phyloP scores from a whole-genome alignment of 108 stramenopile genomes.

The Parietichytrium sp. region DNA sequence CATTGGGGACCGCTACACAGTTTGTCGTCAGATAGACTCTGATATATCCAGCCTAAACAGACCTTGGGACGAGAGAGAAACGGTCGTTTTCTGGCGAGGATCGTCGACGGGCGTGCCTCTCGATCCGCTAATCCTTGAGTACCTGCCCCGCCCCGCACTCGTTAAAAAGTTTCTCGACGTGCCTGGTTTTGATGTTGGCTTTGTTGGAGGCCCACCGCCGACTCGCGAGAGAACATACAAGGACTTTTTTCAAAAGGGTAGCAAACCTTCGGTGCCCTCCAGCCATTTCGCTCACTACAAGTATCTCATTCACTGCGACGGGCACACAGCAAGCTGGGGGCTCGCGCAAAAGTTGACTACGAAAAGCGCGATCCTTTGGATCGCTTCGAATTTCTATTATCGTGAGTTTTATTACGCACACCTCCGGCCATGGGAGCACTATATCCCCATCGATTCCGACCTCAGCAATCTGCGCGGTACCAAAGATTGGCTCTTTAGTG shows the following conservation, averaged over 20 bases:
- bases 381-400: neutral
- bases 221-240: neutral
- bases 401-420: constrained; percentile 34
- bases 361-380: neutral
- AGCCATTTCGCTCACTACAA: neutral
- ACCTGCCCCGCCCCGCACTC: constrained; percentile 24
- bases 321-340: constrained; percentile 34
- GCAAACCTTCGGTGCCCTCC: neutral
- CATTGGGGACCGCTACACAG: neutral
- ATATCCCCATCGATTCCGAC: neutral
- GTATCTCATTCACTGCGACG: constrained; percentile 21
- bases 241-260: neutral
- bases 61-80: neutral
- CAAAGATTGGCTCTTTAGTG: neutral
- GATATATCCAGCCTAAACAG: neutral
- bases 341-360: constrained; percentile 16
- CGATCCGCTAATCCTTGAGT: neutral
- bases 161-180: neutral
- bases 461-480: neutral
- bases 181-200: constrained; percentile 1
- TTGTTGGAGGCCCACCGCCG: neutral
- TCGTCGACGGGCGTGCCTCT: constrained; percentile 25
- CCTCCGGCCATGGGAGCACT: constrained; percentile 10
- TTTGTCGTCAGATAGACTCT: neutral
- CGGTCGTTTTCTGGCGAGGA: constrained; percentile 1